Evolutionary conservation across 305 asterid genomes (phyloP), one percentile per base, ranked within the genome.

Genomic region (Fraxinus xanthoxyloides): DNA sequence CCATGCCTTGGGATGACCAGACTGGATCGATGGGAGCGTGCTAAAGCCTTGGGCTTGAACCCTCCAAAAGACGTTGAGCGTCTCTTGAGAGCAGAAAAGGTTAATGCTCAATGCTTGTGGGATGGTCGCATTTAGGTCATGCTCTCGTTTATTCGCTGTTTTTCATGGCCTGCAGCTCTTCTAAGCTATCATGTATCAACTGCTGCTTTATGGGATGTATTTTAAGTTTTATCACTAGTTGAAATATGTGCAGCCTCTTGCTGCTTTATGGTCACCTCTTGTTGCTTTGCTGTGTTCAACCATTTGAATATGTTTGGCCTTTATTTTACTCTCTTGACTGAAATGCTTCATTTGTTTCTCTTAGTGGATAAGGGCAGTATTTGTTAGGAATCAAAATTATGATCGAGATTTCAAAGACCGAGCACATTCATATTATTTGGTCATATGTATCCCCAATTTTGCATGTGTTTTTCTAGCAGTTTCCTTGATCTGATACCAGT

Each of bases 1-100:
- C 97, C 98, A 13, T 93, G 98, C 89, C 76, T 93, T 75, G 98
- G 98, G 83, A 87, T 95, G 92, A 85, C 73, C 78, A 90, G 98
- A 76, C 86, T 92, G 81, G 97, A 87, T 2, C 94, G 98, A 7
- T 95, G 93, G 97, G 91, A 91, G 73, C 93, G 98, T n/a, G 97
- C 98, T 38, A 84, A 83, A 34, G 80, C 84, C 43, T 67, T 90
- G 80, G 98, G 98, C 17, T 75, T 93, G 86, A 82, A 89, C 56
- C 98, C 98, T 77, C 97, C 97, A 7, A 35, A 86, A 79, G 88
- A 87, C 13, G 82, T 92, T 21, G 90, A 83, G 82, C 78, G 77
- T 77, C 85, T 95, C 84, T 83, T 95, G 63, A 83, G 36, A 73
- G 81, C 84, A 5, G 90, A 85, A 69, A 85, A 92, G 15, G 93